Percentiles rank a stretch among this genome's conserved stretches.
Conservation (phyloP, 1,284 basidiomycete species). For the Phlebopus sp. region DNA sequence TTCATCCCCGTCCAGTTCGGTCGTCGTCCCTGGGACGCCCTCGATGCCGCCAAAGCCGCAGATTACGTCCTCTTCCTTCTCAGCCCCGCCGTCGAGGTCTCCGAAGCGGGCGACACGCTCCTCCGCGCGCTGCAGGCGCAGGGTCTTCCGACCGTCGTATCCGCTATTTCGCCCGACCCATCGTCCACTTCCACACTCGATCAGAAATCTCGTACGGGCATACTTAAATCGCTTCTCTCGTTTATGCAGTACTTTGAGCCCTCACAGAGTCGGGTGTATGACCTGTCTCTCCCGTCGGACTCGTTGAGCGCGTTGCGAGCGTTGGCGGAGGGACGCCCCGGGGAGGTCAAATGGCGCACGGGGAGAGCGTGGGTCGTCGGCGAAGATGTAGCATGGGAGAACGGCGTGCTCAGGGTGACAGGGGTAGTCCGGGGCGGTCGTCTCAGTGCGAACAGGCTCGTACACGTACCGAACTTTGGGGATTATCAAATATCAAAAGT, state of each 20-base stretch:
- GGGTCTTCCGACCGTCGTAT: constrained; percentile 73
- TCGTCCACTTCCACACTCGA: constrained; percentile 43
- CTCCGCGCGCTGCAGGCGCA: constrained; percentile 86
- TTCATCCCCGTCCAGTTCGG: constrained; percentile 76
- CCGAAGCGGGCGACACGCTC: constrained; percentile 84
- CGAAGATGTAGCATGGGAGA: constrained; percentile 53
- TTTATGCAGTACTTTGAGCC: constrained; percentile 97
- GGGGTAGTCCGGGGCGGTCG: constrained; percentile 82
- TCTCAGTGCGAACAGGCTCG: constrained; percentile 81
- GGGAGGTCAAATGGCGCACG: constrained; percentile 78
- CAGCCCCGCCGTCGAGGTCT: constrained; percentile 81
- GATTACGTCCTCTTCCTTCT: constrained; percentile 90
- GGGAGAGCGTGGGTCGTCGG: constrained; percentile 79
- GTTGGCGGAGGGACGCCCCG: constrained; percentile 78
- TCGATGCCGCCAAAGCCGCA: constrained; percentile 86
- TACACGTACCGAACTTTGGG: constrained; percentile 87
- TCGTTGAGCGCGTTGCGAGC: constrained; percentile 68
- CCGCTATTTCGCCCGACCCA: constrained; percentile 50
- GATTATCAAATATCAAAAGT: constrained; percentile 88
- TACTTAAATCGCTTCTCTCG: constrained; percentile 84
- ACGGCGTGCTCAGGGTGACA: constrained; percentile 63
- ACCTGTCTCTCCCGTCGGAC: constrained; percentile 64
- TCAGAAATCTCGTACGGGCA: constrained; percentile 58
- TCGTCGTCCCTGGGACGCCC: constrained; percentile 68
- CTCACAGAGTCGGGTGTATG: constrained; percentile 65